Conservation (phyloP, 2,329 filamentous ascomycete species). For the Cercospora citrullina region DNA sequence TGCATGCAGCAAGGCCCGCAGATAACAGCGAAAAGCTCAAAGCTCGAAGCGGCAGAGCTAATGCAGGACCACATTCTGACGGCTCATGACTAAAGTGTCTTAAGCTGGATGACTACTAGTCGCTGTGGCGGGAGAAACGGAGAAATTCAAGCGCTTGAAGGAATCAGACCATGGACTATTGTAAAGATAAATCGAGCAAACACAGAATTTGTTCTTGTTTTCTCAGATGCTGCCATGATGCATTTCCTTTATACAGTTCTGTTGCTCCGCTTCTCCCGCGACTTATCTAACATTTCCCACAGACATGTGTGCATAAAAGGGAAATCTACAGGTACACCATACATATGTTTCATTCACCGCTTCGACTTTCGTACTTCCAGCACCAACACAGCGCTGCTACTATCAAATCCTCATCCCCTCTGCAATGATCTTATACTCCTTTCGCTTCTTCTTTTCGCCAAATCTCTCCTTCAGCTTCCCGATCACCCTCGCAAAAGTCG, state of each 20-base stretch:
- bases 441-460: constrained; percentile 70
- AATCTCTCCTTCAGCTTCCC: constrained; percentile 62
- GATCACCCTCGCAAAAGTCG: constrained; percentile 65
- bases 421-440: constrained; percentile 79
- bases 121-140: background rate
- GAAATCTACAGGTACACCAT: background rate
- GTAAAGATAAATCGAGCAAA: too few species aligned
- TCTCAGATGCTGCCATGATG: background rate
- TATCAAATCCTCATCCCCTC: constrained; percentile 55
- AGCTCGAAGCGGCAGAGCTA: background rate
- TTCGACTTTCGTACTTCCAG: background rate
- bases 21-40: background rate
- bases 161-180: background rate
- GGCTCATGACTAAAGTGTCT: background rate
- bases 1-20: background rate
- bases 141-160: background rate
- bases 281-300: background rate
- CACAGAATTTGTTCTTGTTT: background rate
- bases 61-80: background rate
- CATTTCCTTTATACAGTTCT: background rate
- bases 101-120: background rate
- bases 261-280: background rate
- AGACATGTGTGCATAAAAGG: background rate
- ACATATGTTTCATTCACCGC: background rate
- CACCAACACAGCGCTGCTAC: background rate